phyloP scores from a whole-genome alignment of 139 green algal species.

The Mychonastes homosphaera region DNA sequence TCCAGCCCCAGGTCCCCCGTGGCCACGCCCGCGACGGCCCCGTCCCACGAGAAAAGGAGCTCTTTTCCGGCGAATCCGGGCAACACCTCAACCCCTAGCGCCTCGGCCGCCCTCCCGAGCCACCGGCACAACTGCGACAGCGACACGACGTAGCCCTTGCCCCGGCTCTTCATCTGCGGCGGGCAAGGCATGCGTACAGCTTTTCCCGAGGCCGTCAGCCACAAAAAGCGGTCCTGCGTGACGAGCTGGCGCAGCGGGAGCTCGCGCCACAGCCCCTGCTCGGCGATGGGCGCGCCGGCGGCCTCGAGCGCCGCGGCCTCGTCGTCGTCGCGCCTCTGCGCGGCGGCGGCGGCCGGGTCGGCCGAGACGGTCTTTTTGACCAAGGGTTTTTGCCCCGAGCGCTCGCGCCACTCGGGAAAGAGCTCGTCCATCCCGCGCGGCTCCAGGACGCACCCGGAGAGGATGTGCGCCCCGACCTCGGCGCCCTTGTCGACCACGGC shows the following conservation, averaged over 20 bases:
- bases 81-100: slow-evolving; percentile 79
- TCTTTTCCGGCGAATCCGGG: slow-evolving; percentile 66
- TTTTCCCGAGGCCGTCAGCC: slow-evolving; percentile 19
- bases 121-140: slow-evolving; percentile 36
- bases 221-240: slow-evolving; percentile 25
- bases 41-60: slow-evolving; percentile 40
- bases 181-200: slow-evolving; percentile 28
- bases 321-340: too few relatives aligned
- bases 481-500: background rate
- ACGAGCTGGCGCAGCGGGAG: background rate
- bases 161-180: slow-evolving; percentile 69
- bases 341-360: too few relatives aligned
- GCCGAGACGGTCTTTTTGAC: too few relatives aligned
- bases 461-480: slow-evolving; percentile 56
- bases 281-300: too few relatives aligned
- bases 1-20: slow-evolving; percentile 71
- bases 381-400: too few relatives aligned
- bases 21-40: slow-evolving; percentile 54
- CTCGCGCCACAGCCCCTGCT: too few relatives aligned
- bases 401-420: slow-evolving; percentile 63
- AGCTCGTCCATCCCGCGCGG: slow-evolving; percentile 74
- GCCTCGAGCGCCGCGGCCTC: too few relatives aligned
- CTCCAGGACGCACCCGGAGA: slow-evolving; percentile 86
- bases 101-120: slow-evolving; percentile 68
- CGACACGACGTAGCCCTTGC: slow-evolving; percentile 70